A percentile compares a stretch with the other conserved stretches of the same genome.
These are phyloP conservation scores for Phaeophleospora eucalypticola DNA, from an alignment of 2,329 filamentous ascomycete genomes.

Conservation along the genomic window DNA sequence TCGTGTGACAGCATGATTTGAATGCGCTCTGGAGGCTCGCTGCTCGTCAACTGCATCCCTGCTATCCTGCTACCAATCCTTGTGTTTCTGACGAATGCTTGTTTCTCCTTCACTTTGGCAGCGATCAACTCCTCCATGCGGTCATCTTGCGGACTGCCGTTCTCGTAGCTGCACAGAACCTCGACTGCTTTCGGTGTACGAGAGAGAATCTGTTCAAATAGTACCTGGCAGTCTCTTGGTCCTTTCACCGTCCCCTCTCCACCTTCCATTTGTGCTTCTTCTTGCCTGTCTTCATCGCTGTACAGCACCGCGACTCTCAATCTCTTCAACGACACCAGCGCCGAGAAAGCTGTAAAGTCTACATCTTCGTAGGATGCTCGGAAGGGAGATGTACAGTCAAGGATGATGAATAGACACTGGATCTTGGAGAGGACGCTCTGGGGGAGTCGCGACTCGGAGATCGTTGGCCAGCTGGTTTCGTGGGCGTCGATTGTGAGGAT, in stretches of 20 bases:
- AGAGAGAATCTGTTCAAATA: background rate
- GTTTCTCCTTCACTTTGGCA: background rate
- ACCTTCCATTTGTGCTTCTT: background rate
- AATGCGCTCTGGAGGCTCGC: too few species aligned
- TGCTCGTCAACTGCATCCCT: background rate
- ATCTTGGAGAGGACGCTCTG: constrained; percentile 19
- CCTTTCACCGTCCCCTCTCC: background rate
- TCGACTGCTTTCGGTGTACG: background rate
- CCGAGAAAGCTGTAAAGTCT: constrained; percentile 19
- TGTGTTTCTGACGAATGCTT: background rate
- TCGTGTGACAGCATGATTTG: too few species aligned
- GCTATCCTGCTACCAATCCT: background rate
- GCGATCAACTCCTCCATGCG: background rate
- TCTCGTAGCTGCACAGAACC: background rate
- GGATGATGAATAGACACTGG: constrained; percentile 22
- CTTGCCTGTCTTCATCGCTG: too few species aligned
- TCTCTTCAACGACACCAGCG: constrained; percentile 6
- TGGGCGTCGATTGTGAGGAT: constrained; percentile 24
- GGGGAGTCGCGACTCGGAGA: constrained; percentile 22
- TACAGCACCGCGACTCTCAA: constrained; percentile 8
- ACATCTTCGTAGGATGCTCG: constrained; percentile 21
- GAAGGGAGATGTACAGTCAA: constrained; percentile 24
- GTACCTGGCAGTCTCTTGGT: background rate
- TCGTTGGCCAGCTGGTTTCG: constrained; percentile 25
- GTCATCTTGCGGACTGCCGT: background rate